Conservation (phyloP, 148 eudicot species). For the Camellia lanceoleosa region DNA sequence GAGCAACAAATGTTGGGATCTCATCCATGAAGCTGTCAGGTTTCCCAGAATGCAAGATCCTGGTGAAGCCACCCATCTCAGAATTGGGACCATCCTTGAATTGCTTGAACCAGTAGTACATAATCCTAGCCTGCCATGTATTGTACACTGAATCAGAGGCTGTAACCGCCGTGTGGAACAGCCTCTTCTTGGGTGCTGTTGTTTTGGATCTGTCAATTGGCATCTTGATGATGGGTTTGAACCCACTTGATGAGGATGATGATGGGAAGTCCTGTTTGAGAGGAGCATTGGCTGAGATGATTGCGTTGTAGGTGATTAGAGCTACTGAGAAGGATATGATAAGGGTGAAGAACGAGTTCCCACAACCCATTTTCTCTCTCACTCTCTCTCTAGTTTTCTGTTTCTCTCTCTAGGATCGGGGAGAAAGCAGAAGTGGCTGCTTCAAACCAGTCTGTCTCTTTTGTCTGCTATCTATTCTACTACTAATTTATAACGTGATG, state of each 20-base stretch:
- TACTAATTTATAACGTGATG: too few species aligned
- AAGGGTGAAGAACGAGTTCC: constrained; percentile 57
- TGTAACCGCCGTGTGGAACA: constrained; percentile 92
- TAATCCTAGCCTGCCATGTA: constrained; percentile 91
- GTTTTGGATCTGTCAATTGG: constrained; percentile 42
- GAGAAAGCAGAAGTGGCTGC: too few species aligned
- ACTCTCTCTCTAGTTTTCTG: background rate
- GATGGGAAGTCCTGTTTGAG: constrained; percentile 66
- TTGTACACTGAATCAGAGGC: constrained; percentile 87
- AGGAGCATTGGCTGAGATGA: constrained; percentile 72
- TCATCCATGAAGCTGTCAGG: constrained; percentile 78
- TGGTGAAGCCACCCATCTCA: constrained; percentile 97
- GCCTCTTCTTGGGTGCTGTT: constrained; percentile 31
- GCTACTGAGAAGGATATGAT: constrained; percentile 69
- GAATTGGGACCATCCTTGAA: constrained; percentile 42
- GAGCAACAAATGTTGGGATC: constrained; percentile 97
- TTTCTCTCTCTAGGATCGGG: too few species aligned
- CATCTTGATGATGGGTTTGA: constrained; percentile 67
- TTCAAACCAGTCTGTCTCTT: too few species aligned
- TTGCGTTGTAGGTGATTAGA: constrained; percentile 77
- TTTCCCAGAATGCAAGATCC: constrained; percentile 87
- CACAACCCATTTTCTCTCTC: constrained; percentile 44
- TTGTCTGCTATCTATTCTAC: too few species aligned
- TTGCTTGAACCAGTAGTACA: constrained; percentile 95
- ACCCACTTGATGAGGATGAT: constrained; percentile 8